These are phyloP conservation scores for Pelagophyceae sp. DNA, from an alignment of 352 stramenopile species.

Conservation along the genomic window DNA sequence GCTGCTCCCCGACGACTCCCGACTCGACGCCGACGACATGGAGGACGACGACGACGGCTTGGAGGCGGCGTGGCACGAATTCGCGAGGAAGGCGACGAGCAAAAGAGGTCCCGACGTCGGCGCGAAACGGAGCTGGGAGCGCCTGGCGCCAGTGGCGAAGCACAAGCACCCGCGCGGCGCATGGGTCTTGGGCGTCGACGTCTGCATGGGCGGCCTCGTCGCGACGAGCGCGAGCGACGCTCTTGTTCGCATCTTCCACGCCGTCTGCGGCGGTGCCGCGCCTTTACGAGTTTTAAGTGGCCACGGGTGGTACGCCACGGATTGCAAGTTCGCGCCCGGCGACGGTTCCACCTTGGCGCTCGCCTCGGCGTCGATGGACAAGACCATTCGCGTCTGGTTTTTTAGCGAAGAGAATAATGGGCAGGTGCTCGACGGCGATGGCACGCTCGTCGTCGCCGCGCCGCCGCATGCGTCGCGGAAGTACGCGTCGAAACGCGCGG, in stretches of 20 bases:
- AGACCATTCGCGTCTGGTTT: neutral
- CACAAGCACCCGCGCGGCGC: neutral
- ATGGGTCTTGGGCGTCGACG: constrained; percentile 10
- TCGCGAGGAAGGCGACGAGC: neutral
- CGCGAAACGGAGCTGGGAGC: neutral
- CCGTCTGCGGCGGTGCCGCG: neutral
- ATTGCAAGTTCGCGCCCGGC: neutral
- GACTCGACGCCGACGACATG: neutral
- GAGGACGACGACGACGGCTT: neutral
- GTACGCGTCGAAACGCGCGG: neutral
- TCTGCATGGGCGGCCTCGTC: neutral
- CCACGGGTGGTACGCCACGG: constrained; percentile 13
- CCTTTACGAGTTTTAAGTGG: neutral
- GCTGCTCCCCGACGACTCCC: neutral
- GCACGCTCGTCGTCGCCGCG: neutral
- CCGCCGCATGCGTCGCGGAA: neutral
- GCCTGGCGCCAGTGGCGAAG: neutral
- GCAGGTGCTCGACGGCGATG: neutral
- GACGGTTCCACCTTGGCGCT: neutral
- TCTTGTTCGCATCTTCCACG: neutral
- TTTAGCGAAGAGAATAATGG: neutral
- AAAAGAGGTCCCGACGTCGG: neutral
- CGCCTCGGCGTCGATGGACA: constrained; percentile 12
- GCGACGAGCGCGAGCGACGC: neutral
- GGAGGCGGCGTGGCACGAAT: neutral